Percentiles rank a stretch among this genome's conserved stretches.
phyloP scores from a whole-genome alignment of 75 land plant species.

The Pinus albicaulis region DNA sequence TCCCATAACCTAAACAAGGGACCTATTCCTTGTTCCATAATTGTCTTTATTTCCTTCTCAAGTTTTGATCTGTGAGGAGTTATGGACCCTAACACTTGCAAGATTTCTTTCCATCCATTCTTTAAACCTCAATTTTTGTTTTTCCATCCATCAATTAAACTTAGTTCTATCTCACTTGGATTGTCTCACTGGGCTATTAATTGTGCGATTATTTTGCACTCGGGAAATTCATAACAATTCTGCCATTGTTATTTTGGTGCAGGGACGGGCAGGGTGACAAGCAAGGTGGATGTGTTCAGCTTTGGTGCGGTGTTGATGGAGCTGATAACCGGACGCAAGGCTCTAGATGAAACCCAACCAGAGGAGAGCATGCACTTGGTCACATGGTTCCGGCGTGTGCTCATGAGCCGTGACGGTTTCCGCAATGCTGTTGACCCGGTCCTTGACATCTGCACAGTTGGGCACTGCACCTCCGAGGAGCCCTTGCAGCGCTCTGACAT shows the following conservation, averaged over 20 bases:
- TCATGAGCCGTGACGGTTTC: slow-evolving; percentile 54
- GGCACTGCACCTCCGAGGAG: slow-evolving; percentile 82
- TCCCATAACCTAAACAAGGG: no score
- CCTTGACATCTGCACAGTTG: slow-evolving; percentile 62
- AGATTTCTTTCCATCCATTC: no score
- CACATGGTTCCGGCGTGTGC: slow-evolving; percentile 84
- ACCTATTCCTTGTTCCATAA: no score
- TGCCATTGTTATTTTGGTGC: slow-evolving; percentile 11
- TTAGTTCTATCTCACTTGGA: no score
- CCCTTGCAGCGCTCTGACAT: slow-evolving; percentile 91
- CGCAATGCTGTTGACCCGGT: slow-evolving; percentile 53
- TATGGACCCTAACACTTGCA: no score
- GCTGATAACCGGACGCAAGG: slow-evolving; percentile 83
- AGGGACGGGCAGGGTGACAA: slow-evolving; percentile 92
- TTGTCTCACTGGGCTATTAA: no score
- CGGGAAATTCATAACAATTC: no score
- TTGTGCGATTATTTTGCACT: no score
- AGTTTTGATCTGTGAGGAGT: no score
- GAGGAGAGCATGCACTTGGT: slow-evolving; percentile 90
- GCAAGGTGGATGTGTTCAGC: slow-evolving; percentile 91
- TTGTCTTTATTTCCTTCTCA: no score
- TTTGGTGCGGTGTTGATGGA: slow-evolving; percentile 97
- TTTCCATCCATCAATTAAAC: no score
- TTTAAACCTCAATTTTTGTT: no score
- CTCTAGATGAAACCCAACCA: slow-evolving; percentile 72